These are phyloP conservation scores for Phalaenopsis equestris DNA, from an alignment of 106 monocot genomes.

Conservation along the genomic window DNA sequence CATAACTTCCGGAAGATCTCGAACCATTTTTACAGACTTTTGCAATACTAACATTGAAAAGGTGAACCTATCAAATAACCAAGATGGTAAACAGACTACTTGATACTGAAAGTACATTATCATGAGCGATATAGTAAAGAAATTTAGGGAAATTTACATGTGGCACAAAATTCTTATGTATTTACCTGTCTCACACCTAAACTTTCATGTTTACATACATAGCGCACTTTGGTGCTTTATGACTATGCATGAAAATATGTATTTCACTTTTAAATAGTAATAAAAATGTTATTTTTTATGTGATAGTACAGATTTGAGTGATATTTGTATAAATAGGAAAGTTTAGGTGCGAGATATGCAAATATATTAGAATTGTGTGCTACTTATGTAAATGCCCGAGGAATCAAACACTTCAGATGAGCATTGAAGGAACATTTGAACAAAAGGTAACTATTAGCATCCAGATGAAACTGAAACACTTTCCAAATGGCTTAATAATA, in stretches of 20 bases:
- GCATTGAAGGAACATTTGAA: not conserved
- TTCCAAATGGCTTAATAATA: not conserved
- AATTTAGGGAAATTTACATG: not conserved
- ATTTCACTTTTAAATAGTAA: too few relatives aligned
- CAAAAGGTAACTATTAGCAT: not conserved
- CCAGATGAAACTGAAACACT: not conserved
- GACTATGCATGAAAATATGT: too few relatives aligned
- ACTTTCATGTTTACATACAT: too few relatives aligned
- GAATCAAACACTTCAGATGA: not conserved
- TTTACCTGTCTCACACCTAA: too few relatives aligned
- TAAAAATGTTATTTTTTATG: too few relatives aligned
- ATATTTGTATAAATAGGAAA: too few relatives aligned
- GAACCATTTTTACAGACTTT: conserved; percentile 81
- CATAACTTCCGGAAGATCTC: conserved; percentile 71
- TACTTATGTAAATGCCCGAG: too few relatives aligned
- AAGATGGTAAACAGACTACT: not conserved
- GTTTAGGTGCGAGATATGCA: too few relatives aligned
- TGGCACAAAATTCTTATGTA: too few relatives aligned
- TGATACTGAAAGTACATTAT: conserved; percentile 1
- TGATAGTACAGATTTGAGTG: too few relatives aligned
- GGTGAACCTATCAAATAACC: conserved; percentile 49
- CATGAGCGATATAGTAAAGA: not conserved
- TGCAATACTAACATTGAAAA: conserved; percentile 95
- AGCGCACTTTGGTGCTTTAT: too few relatives aligned
- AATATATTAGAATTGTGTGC: too few relatives aligned